phyloP scores from a whole-genome alignment of 208 protist genomes.

The Trypanosoma mega region DNA sequence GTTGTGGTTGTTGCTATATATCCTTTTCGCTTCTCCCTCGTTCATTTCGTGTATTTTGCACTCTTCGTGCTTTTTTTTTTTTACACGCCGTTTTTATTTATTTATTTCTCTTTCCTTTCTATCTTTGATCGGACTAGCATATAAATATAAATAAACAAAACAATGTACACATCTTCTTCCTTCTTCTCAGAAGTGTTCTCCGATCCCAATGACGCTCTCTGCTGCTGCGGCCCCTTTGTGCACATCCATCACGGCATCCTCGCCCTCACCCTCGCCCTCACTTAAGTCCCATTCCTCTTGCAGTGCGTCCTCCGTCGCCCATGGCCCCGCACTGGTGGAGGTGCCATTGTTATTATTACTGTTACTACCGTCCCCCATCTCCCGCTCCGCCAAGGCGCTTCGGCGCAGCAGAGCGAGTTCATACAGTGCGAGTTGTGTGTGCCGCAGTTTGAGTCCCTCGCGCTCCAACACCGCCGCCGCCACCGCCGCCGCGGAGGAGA shows the following conservation, averaged over 20 bases:
- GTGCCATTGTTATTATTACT: neutral
- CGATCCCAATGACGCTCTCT: slow-evolving; percentile 29
- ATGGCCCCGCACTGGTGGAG: neutral
- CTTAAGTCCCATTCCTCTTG: slow-evolving; percentile 23
- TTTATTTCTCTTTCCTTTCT: too few relatives aligned
- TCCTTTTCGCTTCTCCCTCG: too few relatives aligned
- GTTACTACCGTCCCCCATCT: slow-evolving; percentile 1
- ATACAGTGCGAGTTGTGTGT: slow-evolving; percentile 58
- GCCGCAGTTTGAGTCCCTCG: slow-evolving; percentile 42
- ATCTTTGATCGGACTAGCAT: too few relatives aligned
- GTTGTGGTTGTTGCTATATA: too few relatives aligned
- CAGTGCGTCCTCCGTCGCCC: slow-evolving; percentile 23
- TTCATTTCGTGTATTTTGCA: too few relatives aligned
- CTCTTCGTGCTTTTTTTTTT: too few relatives aligned
- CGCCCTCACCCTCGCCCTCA: slow-evolving; percentile 7
- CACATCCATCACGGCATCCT: slow-evolving; percentile 7
- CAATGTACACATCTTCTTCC: neutral
- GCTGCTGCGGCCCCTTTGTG: neutral
- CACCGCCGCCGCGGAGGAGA: slow-evolving; percentile 24
- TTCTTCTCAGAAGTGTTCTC: slow-evolving; percentile 1
- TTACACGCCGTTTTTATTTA: too few relatives aligned
- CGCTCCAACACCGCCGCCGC: slow-evolving; percentile 43
- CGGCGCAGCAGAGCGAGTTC: slow-evolving; percentile 47
- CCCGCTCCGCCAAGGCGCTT: slow-evolving; percentile 11
- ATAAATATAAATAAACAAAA: slow-evolving; percentile 11